Evolutionary conservation across 202 grass and related monocot species (phyloP).

Genomic region (Musa balbisiana): DNA sequence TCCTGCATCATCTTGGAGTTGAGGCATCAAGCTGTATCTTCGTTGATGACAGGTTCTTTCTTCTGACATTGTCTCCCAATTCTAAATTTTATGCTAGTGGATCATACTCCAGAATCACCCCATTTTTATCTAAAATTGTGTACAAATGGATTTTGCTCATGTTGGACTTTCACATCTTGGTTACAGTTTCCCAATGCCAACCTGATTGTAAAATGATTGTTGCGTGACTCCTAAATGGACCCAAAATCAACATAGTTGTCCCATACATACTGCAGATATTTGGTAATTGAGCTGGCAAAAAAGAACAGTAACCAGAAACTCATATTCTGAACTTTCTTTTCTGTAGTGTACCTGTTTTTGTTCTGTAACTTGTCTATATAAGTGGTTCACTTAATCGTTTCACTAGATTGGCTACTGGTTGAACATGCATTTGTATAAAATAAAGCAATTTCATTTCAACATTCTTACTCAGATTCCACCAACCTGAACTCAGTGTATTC

Average conservation of each 20-base stretch:
- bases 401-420: neutral
- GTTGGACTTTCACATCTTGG: neutral
- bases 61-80: neutral
- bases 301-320: neutral
- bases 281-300: too few species aligned
- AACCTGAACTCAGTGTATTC: too few species aligned
- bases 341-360: neutral
- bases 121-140: neutral
- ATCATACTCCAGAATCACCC: neutral
- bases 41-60: slow-evolving; percentile 26
- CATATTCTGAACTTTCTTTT: neutral
- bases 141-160: neutral
- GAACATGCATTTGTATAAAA: too few species aligned
- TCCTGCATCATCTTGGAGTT: slow-evolving; percentile 21
- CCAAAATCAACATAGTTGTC: too few species aligned
- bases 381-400: neutral
- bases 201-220: too few species aligned
- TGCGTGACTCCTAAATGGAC: too few species aligned
- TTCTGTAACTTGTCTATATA: neutral
- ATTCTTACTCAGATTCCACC: too few species aligned
- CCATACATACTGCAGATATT: too few species aligned
- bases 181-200: neutral
- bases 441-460: too few species aligned
- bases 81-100: neutral
- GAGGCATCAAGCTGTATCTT: slow-evolving; percentile 24